Base-by-base conservation (phyloP, 768 basidiomycete genomes). In the Hygrocybe punicea region DNA sequence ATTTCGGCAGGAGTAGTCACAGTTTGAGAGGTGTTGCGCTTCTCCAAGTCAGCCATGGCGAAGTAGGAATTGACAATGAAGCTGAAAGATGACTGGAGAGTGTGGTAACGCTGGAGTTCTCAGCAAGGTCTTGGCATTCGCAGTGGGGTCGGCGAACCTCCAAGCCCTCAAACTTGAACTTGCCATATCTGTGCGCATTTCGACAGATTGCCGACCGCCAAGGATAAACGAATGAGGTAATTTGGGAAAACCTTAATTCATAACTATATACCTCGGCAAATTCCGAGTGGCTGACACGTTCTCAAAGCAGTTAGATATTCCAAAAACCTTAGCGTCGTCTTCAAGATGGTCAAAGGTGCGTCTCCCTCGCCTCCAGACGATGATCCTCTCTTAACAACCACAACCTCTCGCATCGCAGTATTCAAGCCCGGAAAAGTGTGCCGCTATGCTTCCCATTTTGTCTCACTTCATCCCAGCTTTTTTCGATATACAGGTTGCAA, bases 351-450 rank as follows among this genome's bases (percentile, higher is more conserved):
- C 70, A 83, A 80, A 81, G 82, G 81, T 82, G 69, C 64, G 76
- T 57, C 53, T 45, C 36, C 37, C 59, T 51, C 34, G 17, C 53
- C 37, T 13, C 7, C 56, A 23, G 47, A 40, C 55, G 36, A 34
- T 45, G 14, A 33, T 29, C 21, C n/a, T 53, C 45, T 14, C 58
- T 70, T 54, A 67, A 44, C 52, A 35, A 21, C 4, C 14, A 17
- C 33, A 13, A 7, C 16, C 19, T 50, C 40, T 16, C 11, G 11
- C 21, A 46, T 29, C 10, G 42, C 60, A 93, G 93, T 95, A 71
- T 93, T 91, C 85, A 95, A 95, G 78, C 86, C 92, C 72, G 92
- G 93, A 77, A 95, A 95, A 84, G 91, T 93, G 67, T 55, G 64
- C 59, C n/a, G 14, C 49, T 45, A 17, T 9, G 14, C 33, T 46